phyloP scores from a whole-genome alignment of 345 rosid genomes.

The Brassica carinata region DNA sequence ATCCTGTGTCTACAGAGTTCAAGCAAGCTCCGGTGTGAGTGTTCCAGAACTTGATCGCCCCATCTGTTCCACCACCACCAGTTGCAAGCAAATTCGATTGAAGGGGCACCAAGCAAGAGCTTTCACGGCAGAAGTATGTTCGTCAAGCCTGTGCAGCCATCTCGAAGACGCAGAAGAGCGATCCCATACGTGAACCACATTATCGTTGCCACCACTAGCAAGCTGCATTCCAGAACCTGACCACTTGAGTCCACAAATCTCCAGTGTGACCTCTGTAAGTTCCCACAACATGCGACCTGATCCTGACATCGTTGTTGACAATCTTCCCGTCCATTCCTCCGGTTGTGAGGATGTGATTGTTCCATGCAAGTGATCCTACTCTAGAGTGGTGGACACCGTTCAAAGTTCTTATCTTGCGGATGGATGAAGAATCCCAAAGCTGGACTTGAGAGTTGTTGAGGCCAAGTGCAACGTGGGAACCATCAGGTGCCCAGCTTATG shows the following conservation, averaged over 20 bases:
- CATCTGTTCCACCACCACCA: background rate
- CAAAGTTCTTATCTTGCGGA: too few species aligned
- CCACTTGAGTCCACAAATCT: background rate
- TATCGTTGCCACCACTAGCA: too few species aligned
- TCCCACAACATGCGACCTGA: background rate
- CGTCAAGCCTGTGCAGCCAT: background rate
- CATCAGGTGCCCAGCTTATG: too few species aligned
- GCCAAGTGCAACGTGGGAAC: too few species aligned
- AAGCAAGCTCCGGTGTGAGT: background rate
- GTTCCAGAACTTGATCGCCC: background rate
- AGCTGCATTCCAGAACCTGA: too few species aligned
- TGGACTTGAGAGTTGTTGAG: too few species aligned
- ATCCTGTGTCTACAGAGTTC: background rate
- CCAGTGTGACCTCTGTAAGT: background rate
- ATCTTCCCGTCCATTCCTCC: background rate
- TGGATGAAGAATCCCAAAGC: too few species aligned
- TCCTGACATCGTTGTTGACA: background rate
- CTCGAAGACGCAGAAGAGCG: background rate
- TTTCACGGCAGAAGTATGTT: background rate
- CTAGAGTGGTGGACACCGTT: too few species aligned
- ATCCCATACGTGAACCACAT: too few species aligned
- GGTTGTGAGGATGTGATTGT: background rate
- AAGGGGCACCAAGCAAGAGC: background rate
- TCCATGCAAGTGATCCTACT: too few species aligned
- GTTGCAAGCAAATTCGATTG: background rate